Conservation (phyloP, 176 grass and related monocot genomes). For the Avena atlantica region DNA sequence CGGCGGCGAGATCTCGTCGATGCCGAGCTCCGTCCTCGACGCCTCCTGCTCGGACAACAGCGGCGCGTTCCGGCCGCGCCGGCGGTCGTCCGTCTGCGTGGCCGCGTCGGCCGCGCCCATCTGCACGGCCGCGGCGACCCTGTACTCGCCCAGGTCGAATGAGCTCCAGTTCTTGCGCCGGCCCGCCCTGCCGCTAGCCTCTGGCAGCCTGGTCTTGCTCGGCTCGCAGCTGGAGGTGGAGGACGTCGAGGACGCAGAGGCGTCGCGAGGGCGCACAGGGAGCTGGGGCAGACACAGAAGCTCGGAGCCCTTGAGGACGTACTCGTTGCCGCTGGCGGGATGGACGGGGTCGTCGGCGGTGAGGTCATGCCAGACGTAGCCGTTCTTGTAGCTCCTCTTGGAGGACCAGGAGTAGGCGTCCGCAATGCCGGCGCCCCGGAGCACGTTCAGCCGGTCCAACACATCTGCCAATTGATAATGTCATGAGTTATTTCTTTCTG, state of each 20-base stretch:
- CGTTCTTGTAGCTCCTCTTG: slow-evolving; percentile 68
- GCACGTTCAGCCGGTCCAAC: slow-evolving; percentile 19
- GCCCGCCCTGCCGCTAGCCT: not conserved
- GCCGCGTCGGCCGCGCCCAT: slow-evolving; percentile 56
- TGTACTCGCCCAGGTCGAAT: slow-evolving; percentile 72
- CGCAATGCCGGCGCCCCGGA: slow-evolving; percentile 66
- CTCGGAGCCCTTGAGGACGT: slow-evolving; percentile 79
- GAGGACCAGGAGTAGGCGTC: slow-evolving; percentile 69
- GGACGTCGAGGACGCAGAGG: slow-evolving; percentile 14
- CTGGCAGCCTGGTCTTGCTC: not conserved
- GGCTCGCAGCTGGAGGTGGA: not conserved
- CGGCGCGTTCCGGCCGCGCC: not conserved
- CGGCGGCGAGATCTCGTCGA: not conserved
- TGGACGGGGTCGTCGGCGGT: slow-evolving; percentile 59
- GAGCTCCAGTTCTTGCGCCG: slow-evolving; percentile 60
- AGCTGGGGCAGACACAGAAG: not conserved
- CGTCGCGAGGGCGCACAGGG: not conserved
- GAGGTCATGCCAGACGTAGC: slow-evolving; percentile 88
- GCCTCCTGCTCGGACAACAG: not conserved
- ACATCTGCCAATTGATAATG: no score
- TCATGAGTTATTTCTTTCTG: no score
- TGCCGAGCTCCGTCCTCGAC: slow-evolving; percentile 47
- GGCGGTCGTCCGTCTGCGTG: slow-evolving; percentile 62
- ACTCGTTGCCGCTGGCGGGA: slow-evolving; percentile 56
- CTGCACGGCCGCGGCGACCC: slow-evolving; percentile 41